Percentiles rank a stretch among this genome's conserved stretches.
These are phyloP conservation scores for Apiotrichum gracile DNA, from an alignment of 1,284 basidiomycete species.

Conservation along the genomic window DNA sequence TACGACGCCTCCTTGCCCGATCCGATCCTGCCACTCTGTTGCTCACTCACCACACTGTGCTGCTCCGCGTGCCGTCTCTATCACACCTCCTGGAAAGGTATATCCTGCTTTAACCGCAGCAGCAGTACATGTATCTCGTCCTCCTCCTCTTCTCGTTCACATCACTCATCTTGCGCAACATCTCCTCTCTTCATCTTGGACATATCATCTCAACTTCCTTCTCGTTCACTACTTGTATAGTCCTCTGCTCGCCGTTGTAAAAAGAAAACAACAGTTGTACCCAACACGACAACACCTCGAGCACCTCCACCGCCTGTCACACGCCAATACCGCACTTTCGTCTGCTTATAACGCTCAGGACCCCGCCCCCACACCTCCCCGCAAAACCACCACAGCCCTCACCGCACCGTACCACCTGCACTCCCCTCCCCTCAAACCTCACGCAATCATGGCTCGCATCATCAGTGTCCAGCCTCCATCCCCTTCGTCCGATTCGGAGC, in stretches of 20 bases:
- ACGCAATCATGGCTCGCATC: neutral
- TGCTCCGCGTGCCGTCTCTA: neutral
- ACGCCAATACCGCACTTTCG: too few relatives aligned
- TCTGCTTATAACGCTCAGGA: neutral
- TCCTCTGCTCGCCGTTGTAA: too few relatives aligned
- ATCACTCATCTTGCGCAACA: neutral
- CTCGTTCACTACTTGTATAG: too few relatives aligned
- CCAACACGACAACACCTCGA: too few relatives aligned
- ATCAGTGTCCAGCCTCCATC: slow-evolving; percentile 4
- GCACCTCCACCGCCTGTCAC: too few relatives aligned
- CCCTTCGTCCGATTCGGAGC: slow-evolving; percentile 8
- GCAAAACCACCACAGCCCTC: neutral
- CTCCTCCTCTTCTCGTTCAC: neutral
- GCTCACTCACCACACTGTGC: neutral
- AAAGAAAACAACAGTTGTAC: too few relatives aligned
- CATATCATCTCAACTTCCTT: too few relatives aligned
- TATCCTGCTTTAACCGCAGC: too few relatives aligned
- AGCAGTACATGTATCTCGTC: neutral
- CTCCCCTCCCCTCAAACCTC: neutral
- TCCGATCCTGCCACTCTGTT: neutral
- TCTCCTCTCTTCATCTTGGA: neutral
- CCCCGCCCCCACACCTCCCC: neutral
- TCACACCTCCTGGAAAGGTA: too few relatives aligned
- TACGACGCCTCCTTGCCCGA: neutral
- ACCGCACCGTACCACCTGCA: neutral